phyloP scores from a whole-genome alignment of 352 stramenopile species.

The Phytophthora aleatoria region DNA sequence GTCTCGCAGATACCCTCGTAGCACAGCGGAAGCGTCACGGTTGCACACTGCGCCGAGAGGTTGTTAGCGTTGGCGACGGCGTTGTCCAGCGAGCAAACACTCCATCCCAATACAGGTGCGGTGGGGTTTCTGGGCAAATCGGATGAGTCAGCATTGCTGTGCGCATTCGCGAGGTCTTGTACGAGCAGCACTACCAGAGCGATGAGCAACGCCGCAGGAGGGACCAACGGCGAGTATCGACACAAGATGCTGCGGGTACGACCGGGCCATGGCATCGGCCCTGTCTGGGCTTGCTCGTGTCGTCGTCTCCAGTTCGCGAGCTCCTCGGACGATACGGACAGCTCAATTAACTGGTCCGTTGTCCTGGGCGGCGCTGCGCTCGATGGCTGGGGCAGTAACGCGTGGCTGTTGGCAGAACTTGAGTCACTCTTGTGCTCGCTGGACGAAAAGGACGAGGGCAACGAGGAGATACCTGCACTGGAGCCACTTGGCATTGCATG shows the following conservation, averaged over 20 bases:
- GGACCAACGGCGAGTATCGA: conserved; percentile 40
- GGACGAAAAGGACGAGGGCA: conserved; percentile 31
- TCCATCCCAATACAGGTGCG: conserved; percentile 38
- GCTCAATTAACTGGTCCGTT: conserved; percentile 32
- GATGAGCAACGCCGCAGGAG: conserved; percentile 38
- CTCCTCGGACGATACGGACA: conserved; percentile 40
- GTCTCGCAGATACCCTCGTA: conserved; percentile 43
- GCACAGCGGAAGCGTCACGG: conserved; percentile 50
- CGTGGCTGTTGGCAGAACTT: conserved; percentile 12
- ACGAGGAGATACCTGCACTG: conserved; percentile 24
- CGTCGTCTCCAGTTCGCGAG: conserved; percentile 21
- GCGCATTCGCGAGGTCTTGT: conserved; percentile 33
- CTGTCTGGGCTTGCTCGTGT: conserved; percentile 20
- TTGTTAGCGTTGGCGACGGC: conserved; percentile 25
- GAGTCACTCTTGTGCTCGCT: conserved; percentile 40
- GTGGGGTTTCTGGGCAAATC: conserved; percentile 7
- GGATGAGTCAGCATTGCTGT: conserved; percentile 23
- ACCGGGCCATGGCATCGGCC: conserved; percentile 37
- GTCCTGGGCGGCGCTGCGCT: conserved; percentile 18
- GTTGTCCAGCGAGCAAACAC: conserved; percentile 37
- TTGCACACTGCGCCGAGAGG: conserved; percentile 44
- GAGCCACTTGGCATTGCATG: conserved; percentile 36
- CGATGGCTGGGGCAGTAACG: conserved; percentile 15
- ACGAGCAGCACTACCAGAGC: conserved; percentile 40
- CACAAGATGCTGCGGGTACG: conserved; percentile 35